Evolutionary conservation across 2,329 filamentous ascomycete species (phyloP), one percentile per base, ranked within the genome.

Genomic region (Blumeria graminis): DNA sequence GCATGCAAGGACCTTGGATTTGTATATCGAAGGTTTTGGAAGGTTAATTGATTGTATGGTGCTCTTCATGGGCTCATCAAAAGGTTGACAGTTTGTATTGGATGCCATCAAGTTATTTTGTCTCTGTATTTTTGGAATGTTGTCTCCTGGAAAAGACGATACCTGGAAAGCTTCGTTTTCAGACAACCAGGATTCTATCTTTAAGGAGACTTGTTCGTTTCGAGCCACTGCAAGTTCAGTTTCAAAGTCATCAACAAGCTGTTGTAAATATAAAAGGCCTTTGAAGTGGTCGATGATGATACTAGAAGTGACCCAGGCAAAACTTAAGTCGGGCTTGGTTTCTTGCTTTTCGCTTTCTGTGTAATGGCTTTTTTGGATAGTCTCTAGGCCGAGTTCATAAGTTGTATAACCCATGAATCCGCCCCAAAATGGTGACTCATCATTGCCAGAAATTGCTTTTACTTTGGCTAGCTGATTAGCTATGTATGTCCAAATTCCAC

Each of bases 401-500:
- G 80, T 81, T 16, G 80, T 74, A 61, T 77, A 84, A 0, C 82
- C 82, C 61, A 85, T 72, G 45, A 85, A 73, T 0, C 82, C 82
- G 57, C 81, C 82, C 78, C 80, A 84, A 62, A 86, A 86, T 0
- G 81, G 76, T n/a, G 70, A 63, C 1, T 68, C 60, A 3, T 55
- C 41, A 59, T 66, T 64, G 0, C 69, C 69, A 16, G 61, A 62
- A 16, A 61, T 59, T 9, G 71, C 65, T 55, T 64, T 69, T 54
- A 68, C 70, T 61, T 64, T 64, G n/a, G 69, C 64, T 63, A 73
- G 66, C 56, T 72, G 63, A 54, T 61, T 59, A 28, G 64, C 65
- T 9, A 68, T 56, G n/a, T 64, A 63, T 28, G 59, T 60, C 66
- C 66, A 68, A 7, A 66, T 60, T 8, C 64, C 65, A 36, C 62